Conservation (phyloP, 192 early-diverging fungal genomes). For the Backusella parvicylindrica region DNA sequence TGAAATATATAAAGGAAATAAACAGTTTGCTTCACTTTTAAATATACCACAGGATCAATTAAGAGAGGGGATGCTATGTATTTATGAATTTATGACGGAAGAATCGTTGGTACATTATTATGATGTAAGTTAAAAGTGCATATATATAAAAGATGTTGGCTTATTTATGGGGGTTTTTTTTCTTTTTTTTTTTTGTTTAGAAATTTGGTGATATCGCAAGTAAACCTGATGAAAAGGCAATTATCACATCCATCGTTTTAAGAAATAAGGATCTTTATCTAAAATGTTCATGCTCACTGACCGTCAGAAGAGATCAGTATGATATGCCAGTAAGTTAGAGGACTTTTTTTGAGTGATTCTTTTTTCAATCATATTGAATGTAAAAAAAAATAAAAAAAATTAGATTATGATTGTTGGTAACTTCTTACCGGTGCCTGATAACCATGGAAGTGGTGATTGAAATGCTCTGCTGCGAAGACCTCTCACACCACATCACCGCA, state of each 20-base stretch:
- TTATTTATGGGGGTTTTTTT: no score
- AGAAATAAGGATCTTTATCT: not conserved
- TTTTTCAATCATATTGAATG: no score
- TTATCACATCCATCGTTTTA: not conserved
- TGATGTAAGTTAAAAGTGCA: not conserved
- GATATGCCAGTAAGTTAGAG: not conserved
- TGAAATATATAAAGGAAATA: not conserved
- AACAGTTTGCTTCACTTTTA: not conserved
- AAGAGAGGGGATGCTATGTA: not conserved
- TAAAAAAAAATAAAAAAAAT: no score
- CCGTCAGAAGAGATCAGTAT: not conserved
- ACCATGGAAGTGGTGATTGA: not conserved
- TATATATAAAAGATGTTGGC: no score
- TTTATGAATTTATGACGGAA: not conserved
- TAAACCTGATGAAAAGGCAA: not conserved
- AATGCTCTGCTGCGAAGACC: no score
- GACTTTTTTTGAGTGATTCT: no score
- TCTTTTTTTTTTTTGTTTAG: not conserved
- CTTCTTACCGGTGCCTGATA: not conserved
- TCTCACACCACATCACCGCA: no score
- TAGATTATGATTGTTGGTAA: conserved; percentile 1
- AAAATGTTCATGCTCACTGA: not conserved
- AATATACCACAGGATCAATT: not conserved
- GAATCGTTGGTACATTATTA: not conserved
- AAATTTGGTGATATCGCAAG: not conserved